These are phyloP conservation scores for Hanseniaspora mollemarum DNA, from an alignment of 805 yeast genomes.

Conservation along the genomic window DNA sequence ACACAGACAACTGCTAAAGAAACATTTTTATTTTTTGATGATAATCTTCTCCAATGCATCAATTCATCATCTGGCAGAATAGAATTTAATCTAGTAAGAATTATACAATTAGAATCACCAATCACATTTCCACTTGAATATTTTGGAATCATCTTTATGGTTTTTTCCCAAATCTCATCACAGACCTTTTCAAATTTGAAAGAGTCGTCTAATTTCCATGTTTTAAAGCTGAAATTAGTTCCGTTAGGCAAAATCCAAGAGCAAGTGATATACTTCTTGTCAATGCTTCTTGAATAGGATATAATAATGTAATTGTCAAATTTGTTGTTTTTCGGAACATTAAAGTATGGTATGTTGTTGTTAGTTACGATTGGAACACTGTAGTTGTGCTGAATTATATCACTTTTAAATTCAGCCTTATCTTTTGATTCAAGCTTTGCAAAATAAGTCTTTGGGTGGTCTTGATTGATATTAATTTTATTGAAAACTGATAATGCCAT, in stretches of 20 bases:
- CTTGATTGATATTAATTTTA: background rate
- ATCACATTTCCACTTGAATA: slow-evolving; percentile 38
- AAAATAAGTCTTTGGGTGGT: background rate
- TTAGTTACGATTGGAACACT: slow-evolving; percentile 8
- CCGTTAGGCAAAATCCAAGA: slow-evolving; percentile 88
- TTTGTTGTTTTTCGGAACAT: slow-evolving; percentile 21
- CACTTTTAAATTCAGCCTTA: slow-evolving; percentile 1
- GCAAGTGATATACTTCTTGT: slow-evolving; percentile 73
- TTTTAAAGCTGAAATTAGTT: slow-evolving; percentile 43
- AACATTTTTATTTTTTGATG: slow-evolving; percentile 44
- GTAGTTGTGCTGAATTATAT: slow-evolving; percentile 3
- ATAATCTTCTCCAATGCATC: slow-evolving; percentile 64
- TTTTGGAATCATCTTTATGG: slow-evolving; percentile 34
- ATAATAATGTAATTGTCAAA: slow-evolving; percentile 68
- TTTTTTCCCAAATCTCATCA: slow-evolving; percentile 55
- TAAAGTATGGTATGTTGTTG: slow-evolving; percentile 10
- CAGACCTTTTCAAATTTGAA: slow-evolving; percentile 44
- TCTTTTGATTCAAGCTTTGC: background rate
- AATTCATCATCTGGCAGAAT: slow-evolving; percentile 73
- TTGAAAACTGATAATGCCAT: slow-evolving; percentile 4
- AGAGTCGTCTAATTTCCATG: slow-evolving; percentile 45
- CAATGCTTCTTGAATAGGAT: slow-evolving; percentile 72
- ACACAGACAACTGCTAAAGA: slow-evolving; percentile 62
- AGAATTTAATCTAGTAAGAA: slow-evolving; percentile 59
- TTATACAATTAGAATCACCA: slow-evolving; percentile 36